A percentile compares a stretch with the other conserved stretches of the same genome.
Evolutionary conservation across 2,329 filamentous ascomycete species (phyloP).

Genomic region (Daldinia eschscholtzii): DNA sequence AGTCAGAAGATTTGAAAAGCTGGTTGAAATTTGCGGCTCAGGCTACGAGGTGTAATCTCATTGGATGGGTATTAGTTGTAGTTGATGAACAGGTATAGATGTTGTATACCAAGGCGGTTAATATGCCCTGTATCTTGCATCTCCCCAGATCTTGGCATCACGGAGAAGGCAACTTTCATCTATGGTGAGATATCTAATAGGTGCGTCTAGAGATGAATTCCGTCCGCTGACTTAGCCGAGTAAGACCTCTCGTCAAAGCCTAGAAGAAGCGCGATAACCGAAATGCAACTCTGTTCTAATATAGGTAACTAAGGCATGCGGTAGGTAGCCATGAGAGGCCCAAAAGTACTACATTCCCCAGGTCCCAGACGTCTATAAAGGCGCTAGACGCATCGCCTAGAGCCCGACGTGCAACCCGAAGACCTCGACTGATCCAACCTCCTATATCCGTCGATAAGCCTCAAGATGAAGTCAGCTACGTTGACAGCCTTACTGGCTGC

Average conservation of each 20-base stretch:
- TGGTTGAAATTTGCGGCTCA: background rate
- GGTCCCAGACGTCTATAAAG: background rate
- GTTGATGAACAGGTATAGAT: constrained; percentile 3
- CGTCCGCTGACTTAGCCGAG: constrained; percentile 1
- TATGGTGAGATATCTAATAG: background rate
- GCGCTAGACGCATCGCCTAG: background rate
- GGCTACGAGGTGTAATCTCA: background rate
- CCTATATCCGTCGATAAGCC: background rate
- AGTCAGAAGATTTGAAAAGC: constrained; percentile 5
- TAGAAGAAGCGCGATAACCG: constrained; percentile 5
- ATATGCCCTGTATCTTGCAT: constrained; percentile 12
- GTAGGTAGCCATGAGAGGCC: background rate
- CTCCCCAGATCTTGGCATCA: background rate
- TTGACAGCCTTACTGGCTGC: constrained; percentile 9
- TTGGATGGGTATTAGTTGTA: constrained; percentile 6
- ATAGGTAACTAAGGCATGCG: background rate
- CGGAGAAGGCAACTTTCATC: constrained; percentile 8
- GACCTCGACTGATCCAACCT: background rate
- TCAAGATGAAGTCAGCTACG: constrained; percentile 5
- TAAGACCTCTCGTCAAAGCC: background rate
- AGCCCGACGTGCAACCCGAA: background rate
- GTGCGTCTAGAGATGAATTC: background rate
- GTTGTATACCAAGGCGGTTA: constrained; percentile 3
- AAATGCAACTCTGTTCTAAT: constrained; percentile 4
- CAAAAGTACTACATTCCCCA: constrained; percentile 1